Evolutionary conservation across 208 protist genomes (phyloP).

Genomic region (Acanthamoeba sp.): DNA sequence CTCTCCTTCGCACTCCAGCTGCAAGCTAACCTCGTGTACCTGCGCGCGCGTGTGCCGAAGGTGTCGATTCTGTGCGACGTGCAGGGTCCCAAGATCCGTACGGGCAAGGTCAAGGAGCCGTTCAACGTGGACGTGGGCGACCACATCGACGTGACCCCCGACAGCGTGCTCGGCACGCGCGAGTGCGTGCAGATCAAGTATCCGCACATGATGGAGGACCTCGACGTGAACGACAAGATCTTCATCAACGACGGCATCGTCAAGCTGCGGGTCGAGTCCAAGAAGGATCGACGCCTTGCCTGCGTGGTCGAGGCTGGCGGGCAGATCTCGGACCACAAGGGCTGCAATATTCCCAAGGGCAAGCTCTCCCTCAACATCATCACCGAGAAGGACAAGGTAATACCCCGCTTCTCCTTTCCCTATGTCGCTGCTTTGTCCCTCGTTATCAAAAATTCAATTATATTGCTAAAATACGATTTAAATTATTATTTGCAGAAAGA

Average conservation of each 20-base stretch:
- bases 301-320: slow-evolving; percentile 75
- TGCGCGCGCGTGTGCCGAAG: not conserved
- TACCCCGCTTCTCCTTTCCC: not conserved
- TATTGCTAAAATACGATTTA: no score
- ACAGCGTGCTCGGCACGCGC: slow-evolving; percentile 65
- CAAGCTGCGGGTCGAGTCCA: slow-evolving; percentile 49
- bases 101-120: slow-evolving; percentile 66
- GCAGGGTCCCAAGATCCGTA: slow-evolving; percentile 74
- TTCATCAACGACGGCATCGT: slow-evolving; percentile 78
- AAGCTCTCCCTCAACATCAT: slow-evolving; percentile 74
- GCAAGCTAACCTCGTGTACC: not conserved
- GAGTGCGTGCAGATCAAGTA: slow-evolving; percentile 75
- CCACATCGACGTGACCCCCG: slow-evolving; percentile 64
- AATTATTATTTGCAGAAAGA: not conserved
- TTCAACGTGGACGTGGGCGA: slow-evolving; percentile 75
- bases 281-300: not conserved
- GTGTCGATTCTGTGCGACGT: slow-evolving; percentile 77
- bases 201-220: slow-evolving; percentile 73
- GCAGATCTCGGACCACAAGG: slow-evolving; percentile 72
- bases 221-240: slow-evolving; percentile 69
- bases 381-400: slow-evolving; percentile 71
- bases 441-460: no score
- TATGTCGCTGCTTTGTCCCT: not conserved
- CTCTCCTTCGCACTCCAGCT: not conserved
- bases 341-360: slow-evolving; percentile 77